Conservation (phyloP, 768 basidiomycete genomes). For the Porpolomopsis calyptriformis region DNA sequence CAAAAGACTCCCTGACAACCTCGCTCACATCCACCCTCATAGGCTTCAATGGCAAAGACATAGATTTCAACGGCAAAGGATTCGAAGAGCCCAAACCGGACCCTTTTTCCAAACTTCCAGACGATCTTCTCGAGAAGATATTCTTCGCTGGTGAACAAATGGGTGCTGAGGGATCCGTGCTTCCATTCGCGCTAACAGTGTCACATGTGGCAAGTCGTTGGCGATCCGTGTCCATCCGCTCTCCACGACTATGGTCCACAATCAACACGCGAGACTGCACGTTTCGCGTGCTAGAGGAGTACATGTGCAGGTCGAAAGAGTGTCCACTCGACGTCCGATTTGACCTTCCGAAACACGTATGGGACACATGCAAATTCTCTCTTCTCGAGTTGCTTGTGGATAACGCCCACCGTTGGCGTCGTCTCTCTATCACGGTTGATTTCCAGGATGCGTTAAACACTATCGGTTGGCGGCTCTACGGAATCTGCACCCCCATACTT, state of each 20-base stretch:
- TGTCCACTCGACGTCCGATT: constrained; percentile 23
- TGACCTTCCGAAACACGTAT: constrained; percentile 13
- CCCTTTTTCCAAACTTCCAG: not conserved
- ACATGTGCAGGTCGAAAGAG: constrained; percentile 23
- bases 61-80: too few relatives aligned
- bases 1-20: too few relatives aligned
- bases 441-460: not conserved
- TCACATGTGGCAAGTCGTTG: constrained; percentile 26
- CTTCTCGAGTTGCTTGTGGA: constrained; percentile 7
- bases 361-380: not conserved
- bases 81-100: not conserved
- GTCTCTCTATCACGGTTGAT: constrained; percentile 4
- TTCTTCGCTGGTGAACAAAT: not conserved
- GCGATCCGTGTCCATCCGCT: constrained; percentile 24
- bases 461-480: not conserved
- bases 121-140: not conserved
- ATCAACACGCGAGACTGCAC: constrained; percentile 22
- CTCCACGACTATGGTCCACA: constrained; percentile 26
- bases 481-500: constrained; percentile 3
- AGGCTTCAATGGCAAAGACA: too few relatives aligned
- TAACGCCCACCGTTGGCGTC: constrained; percentile 7
- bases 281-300: constrained; percentile 18
- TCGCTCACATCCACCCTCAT: too few relatives aligned
- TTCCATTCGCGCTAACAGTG: constrained; percentile 10
- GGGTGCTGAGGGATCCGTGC: not conserved